Evolutionary conservation across 2,329 filamentous ascomycete species (phyloP), one percentile per base, ranked within the genome.

Genomic region (Aspergillus phoenicis): DNA sequence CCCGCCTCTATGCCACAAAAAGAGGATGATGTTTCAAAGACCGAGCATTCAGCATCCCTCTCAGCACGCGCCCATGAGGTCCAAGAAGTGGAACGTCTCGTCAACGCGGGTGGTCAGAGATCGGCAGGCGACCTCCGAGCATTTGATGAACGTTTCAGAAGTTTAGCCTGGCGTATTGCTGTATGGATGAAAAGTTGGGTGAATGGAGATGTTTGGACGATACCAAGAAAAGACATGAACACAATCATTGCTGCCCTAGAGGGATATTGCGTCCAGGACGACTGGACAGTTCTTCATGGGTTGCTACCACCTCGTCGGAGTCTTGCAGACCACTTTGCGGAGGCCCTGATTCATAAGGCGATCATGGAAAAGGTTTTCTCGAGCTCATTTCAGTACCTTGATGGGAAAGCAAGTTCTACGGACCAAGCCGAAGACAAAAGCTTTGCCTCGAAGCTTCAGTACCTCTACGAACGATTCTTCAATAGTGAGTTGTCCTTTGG

Each of bases 331-430:
- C 45, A 26, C 45, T 28, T 48, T 5, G 45, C 45, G 8, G 45
- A 28, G 24, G 17, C 45, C 5, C 22, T 48, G 11, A 24, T 48
- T 7, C 10, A 28, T 15, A 48, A 48, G 22, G 20, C 45, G 11
- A 28, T 48, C 11, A 15, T 15, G 11, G 10, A 7, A 3, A n/a
- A 15, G 5, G 11, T 48, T n/a, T 28, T 48, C 13, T 22, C 24
- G 7, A 48, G 24, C n/a, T 38, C 24, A 4, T 56, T 56, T 24
- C 33, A 41, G 53, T 56, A 56, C 13, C 41, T 56, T n/a, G 38
- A 56, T 47, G 53, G 41, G 26, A 56, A 56, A 26, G 3, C 38
- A 7, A 10, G 26, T 5, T n/a, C 20, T 24, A 13, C n/a, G 2
- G 53, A 56, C n/a, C 4, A 28, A 8, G 15, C 11, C 5, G 45